Evolutionary conservation across 1,139 yeast species (phyloP).

Genomic region (Scheffersomyces lignicola): DNA sequence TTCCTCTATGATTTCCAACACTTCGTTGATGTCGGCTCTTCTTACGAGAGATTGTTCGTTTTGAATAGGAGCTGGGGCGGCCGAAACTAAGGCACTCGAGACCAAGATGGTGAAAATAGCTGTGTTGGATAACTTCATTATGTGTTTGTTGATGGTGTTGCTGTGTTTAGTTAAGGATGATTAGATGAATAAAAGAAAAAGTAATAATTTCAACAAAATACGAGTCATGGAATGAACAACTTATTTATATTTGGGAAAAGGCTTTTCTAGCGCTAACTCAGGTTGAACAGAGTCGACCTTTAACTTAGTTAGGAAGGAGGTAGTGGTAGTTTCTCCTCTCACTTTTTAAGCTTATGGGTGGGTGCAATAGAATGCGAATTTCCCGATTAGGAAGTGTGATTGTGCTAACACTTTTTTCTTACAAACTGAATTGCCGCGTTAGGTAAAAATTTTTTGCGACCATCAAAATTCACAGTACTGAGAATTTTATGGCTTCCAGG

Average conservation of each 20-base stretch:
- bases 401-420: neutral
- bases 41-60: constrained; percentile 27
- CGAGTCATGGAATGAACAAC: constrained; percentile 3
- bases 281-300: neutral
- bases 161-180: neutral
- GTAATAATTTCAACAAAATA: neutral
- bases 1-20: constrained; percentile 35
- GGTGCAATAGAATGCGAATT: constrained; percentile 6
- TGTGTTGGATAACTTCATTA: constrained; percentile 47
- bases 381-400: constrained; percentile 14
- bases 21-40: constrained; percentile 38
- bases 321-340: neutral
- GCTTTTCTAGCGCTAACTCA: neutral
- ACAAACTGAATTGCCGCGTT: constrained; percentile 8
- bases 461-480: no score
- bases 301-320: constrained; percentile 7
- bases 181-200: neutral
- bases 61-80: constrained; percentile 34
- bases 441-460: constrained; percentile 8
- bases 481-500: no score
- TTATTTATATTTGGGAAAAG: constrained; percentile 8
- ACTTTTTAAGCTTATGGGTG: neutral
- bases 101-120: constrained; percentile 45
- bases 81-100: constrained; percentile 37
- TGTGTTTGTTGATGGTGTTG: constrained; percentile 5